Conservation (phyloP, 163 green algal species). For the Volvox carteri region DNA sequence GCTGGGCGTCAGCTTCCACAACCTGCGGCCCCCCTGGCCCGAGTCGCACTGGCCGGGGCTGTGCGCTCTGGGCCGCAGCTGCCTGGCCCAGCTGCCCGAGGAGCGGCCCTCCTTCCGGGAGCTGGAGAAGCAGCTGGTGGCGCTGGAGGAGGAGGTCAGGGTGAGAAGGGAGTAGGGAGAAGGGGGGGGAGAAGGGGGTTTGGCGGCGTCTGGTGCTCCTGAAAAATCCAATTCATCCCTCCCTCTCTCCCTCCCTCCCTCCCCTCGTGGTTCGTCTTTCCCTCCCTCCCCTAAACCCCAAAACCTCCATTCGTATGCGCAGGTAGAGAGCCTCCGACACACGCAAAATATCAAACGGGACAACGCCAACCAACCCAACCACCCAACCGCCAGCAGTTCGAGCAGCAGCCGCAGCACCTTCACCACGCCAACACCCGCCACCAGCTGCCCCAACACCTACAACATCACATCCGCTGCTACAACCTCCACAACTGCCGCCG, state of each 20-base stretch:
- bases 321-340: background rate
- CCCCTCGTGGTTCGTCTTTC: too few relatives aligned
- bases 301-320: too few relatives aligned
- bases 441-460: background rate
- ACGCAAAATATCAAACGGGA: background rate
- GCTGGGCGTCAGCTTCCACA: background rate
- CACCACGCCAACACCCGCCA: background rate
- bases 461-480: background rate
- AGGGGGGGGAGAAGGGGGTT: background rate
- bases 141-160: conserved; percentile 18
- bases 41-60: conserved; percentile 11
- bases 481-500: background rate
- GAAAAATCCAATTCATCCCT: too few relatives aligned
- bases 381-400: background rate
- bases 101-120: conserved; percentile 16
- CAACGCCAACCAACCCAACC: too few relatives aligned
- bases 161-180: background rate
- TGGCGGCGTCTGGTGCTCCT: background rate
- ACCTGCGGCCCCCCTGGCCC: background rate
- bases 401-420: too few relatives aligned
- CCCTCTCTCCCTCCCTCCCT: too few relatives aligned
- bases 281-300: too few relatives aligned
- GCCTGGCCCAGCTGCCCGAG: background rate
- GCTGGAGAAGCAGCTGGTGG: conserved; percentile 34
- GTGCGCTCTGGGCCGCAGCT: background rate